Evolutionary conservation across 2,329 filamentous ascomycete genomes (phyloP).

Genomic region (Moelleriella libera): DNA sequence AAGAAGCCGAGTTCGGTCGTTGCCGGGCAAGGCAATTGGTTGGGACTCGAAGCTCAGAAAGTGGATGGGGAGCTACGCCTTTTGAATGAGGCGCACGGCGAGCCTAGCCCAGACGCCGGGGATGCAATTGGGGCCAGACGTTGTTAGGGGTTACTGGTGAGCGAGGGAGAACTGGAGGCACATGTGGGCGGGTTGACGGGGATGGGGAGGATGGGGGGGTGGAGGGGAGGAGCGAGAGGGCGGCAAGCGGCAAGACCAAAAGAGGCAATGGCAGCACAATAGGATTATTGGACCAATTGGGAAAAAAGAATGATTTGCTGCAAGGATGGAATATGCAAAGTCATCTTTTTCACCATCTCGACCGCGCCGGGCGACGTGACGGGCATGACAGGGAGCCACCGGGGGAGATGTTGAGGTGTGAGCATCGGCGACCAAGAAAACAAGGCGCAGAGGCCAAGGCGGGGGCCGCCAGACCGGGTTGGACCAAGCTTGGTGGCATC

Average conservation of each 20-base stretch:
- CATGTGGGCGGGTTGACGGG: constrained; percentile 1
- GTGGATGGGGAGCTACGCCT: constrained; percentile 21
- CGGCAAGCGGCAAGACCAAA: too few species aligned
- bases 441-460: not conserved
- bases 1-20: constrained; percentile 4
- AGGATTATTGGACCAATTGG: too few species aligned
- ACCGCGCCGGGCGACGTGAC: not conserved
- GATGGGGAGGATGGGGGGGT: not conserved
- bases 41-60: constrained; percentile 10
- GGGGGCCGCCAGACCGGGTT: not conserved
- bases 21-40: constrained; percentile 13
- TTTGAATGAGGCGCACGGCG: constrained; percentile 23
- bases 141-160: constrained; percentile 15
- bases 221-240: not conserved
- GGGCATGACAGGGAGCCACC: not conserved
- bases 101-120: constrained; percentile 9
- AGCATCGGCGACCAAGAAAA: not conserved
- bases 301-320: not conserved
- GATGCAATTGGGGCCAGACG: constrained; percentile 12
- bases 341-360: not conserved
- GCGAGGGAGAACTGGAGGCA: not conserved
- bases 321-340: not conserved
- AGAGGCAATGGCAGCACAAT: too few species aligned
- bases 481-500: not conserved
- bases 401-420: not conserved